Evolutionary conservation across 108 stramenopile genomes (phyloP).

Genomic region (Fragilaria radians): DNA sequence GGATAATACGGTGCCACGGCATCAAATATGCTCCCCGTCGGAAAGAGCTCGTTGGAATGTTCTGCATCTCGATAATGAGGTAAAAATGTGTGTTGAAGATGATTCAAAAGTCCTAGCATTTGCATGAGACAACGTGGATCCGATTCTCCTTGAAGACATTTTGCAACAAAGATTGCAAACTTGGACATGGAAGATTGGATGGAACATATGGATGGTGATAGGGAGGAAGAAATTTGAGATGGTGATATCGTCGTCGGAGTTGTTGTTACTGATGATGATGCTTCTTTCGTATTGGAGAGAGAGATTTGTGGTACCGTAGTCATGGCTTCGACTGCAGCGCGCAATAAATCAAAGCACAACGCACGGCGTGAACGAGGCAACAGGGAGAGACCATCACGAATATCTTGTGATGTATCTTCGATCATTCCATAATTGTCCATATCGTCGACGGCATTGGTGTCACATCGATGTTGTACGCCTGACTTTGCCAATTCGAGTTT

Average conservation of each 20-base stretch:
- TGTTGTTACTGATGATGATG: slow-evolving; percentile 7
- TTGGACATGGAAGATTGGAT: too few species aligned
- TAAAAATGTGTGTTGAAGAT: slow-evolving; percentile 35
- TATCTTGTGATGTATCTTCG: slow-evolving; percentile 31
- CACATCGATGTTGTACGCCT: slow-evolving; percentile 54
- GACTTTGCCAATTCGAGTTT: slow-evolving; percentile 35
- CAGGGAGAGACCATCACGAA: slow-evolving; percentile 44
- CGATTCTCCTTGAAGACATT: slow-evolving; percentile 82
- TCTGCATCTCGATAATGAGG: not conserved
- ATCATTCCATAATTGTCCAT: slow-evolving; percentile 10
- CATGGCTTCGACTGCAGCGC: slow-evolving; percentile 33
- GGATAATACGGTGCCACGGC: slow-evolving; percentile 84
- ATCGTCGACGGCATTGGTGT: slow-evolving; percentile 20
- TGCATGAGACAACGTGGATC: slow-evolving; percentile 85
- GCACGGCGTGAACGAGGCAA: slow-evolving; percentile 66
- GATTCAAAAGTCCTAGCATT: slow-evolving; percentile 50
- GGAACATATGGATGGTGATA: too few species aligned
- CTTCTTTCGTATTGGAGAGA: slow-evolving; percentile 17
- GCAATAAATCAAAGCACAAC: slow-evolving; percentile 57
- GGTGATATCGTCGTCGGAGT: slow-evolving; percentile 1
- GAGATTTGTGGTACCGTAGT: too few species aligned
- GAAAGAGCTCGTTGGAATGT: slow-evolving; percentile 28
- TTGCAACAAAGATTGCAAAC: slow-evolving; percentile 49
- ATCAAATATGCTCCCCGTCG: slow-evolving; percentile 62
- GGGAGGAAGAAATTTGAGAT: too few species aligned